phyloP scores from a whole-genome alignment of 306 rosid species.

The Dalbergia cultrata region DNA sequence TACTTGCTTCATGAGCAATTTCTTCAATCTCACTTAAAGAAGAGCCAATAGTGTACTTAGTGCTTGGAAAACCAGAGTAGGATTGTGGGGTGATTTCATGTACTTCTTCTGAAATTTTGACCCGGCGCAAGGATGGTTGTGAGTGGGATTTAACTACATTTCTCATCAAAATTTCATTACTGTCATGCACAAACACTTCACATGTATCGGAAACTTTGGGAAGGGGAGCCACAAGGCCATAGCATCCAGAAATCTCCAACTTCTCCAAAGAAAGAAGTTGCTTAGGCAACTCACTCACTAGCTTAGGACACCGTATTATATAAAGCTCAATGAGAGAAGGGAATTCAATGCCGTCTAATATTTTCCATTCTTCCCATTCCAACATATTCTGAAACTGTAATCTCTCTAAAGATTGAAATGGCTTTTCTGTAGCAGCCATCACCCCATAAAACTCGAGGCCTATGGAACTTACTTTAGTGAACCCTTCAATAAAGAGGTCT shows the following conservation, averaged over 20 bases:
- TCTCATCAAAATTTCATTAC: conserved; percentile 38
- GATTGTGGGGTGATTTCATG: conserved; percentile 40
- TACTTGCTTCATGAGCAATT: conserved; percentile 33
- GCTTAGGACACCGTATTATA: conserved; percentile 39
- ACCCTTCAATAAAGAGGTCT: conserved; percentile 40
- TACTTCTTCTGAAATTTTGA: conserved; percentile 18
- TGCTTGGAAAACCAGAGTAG: conserved; percentile 41
- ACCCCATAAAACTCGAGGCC: conserved; percentile 35
- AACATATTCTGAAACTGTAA: conserved; percentile 39
- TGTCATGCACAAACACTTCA: conserved; percentile 34
- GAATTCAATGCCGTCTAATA: conserved; percentile 37
- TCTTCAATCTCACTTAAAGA: conserved; percentile 41
- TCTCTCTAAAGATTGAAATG: conserved; percentile 37
- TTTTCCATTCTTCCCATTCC: conserved; percentile 44
- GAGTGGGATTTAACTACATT: not conserved
- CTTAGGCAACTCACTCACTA: conserved; percentile 32
- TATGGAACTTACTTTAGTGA: not conserved
- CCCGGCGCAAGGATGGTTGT: conserved; percentile 44
- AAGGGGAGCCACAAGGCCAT: conserved; percentile 34
- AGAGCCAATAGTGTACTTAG: conserved; percentile 7
- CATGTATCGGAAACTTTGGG: conserved; percentile 40
- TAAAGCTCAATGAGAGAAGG: conserved; percentile 41
- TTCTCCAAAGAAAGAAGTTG: conserved; percentile 42
- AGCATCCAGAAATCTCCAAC: conserved; percentile 43
- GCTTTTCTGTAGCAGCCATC: conserved; percentile 27